These are phyloP conservation scores for Colletotrichum tamarilloi DNA, from an alignment of 2,329 filamentous ascomycete genomes.

Conservation along the genomic window DNA sequence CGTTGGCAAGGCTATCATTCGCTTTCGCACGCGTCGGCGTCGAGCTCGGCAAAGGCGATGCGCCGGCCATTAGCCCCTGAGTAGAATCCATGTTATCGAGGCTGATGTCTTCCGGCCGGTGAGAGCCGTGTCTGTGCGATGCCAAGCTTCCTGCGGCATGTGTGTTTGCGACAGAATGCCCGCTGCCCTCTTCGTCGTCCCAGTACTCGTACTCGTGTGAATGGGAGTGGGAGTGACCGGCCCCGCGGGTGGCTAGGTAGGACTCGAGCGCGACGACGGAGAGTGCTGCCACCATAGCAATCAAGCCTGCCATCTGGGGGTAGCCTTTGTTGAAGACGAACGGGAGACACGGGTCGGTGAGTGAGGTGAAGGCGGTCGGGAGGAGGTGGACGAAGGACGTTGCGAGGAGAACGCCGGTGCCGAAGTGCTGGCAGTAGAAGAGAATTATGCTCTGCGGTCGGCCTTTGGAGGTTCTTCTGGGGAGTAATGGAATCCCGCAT, in stretches of 20 bases:
- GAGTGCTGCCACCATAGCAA: slow-evolving; percentile 86
- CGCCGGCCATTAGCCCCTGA: slow-evolving; percentile 67
- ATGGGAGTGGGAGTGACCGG: slow-evolving; percentile 67
- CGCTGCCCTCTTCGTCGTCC: slow-evolving; percentile 58
- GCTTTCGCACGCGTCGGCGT: slow-evolving; percentile 51
- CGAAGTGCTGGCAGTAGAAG: slow-evolving; percentile 79
- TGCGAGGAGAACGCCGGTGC: slow-evolving; percentile 86
- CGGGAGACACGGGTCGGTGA: slow-evolving; percentile 79
- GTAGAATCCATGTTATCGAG: slow-evolving; percentile 63
- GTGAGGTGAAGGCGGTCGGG: slow-evolving; percentile 73
- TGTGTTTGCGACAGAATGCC: slow-evolving; percentile 39
- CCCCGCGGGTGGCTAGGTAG: slow-evolving; percentile 80
- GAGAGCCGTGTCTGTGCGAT: slow-evolving; percentile 49
- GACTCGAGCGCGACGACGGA: slow-evolving; percentile 89
- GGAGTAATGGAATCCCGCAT: slow-evolving; percentile 75
- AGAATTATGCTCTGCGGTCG: slow-evolving; percentile 69
- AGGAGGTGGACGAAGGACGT: slow-evolving; percentile 86
- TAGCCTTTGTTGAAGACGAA: slow-evolving; percentile 84
- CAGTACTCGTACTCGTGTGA: slow-evolving; percentile 59
- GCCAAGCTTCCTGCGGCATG: slow-evolving; percentile 45
- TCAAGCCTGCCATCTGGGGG: slow-evolving; percentile 80
- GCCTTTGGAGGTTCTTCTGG: slow-evolving; percentile 66
- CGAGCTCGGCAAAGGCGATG: slow-evolving; percentile 68
- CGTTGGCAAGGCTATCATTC: slow-evolving; percentile 27
- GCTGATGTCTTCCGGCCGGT: slow-evolving; percentile 60